Percentiles rank a stretch among this genome's conserved stretches.
phyloP scores from a whole-genome alignment of 768 basidiomycete genomes.

The Tricholoma furcatifolium region DNA sequence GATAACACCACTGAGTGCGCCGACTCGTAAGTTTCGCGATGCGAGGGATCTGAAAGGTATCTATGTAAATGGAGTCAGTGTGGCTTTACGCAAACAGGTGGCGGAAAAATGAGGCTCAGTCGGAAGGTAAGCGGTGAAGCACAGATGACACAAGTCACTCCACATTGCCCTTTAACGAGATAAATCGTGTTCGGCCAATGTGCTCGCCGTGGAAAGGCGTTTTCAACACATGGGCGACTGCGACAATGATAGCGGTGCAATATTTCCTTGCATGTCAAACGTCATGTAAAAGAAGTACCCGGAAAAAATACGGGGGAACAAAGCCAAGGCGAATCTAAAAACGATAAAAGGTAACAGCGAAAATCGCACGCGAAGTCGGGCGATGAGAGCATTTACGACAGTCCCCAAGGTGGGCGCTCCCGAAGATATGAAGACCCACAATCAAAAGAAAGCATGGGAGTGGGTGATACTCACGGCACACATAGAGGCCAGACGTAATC shows the following conservation, averaged over 20 bases:
- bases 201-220: too few species aligned
- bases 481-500: constrained; percentile 59
- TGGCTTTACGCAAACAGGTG: constrained; percentile 2
- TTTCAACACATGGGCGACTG: too few species aligned
- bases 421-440: constrained; percentile 2
- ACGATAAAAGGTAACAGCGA: not conserved
- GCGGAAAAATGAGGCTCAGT: not conserved
- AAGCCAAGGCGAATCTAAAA: not conserved
- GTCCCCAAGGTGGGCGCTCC: not conserved
- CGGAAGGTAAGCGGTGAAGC: not conserved
- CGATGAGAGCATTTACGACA: not conserved
- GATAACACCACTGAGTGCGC: constrained; percentile 83
- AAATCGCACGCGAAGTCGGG: not conserved
- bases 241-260: too few species aligned
- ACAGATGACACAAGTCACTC: not conserved
- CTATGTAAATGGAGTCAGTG: constrained; percentile 34
- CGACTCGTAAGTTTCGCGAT: constrained; percentile 83
- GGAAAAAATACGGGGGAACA: not conserved
- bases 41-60: constrained; percentile 53
- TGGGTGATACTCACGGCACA: constrained; percentile 51
- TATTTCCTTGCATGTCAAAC: not conserved
- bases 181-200: too few species aligned
- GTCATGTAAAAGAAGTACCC: not conserved
- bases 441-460: not conserved
- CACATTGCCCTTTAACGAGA: not conserved